Conservation (phyloP, 768 basidiomycete genomes). For the Auricularia sp. region DNA sequence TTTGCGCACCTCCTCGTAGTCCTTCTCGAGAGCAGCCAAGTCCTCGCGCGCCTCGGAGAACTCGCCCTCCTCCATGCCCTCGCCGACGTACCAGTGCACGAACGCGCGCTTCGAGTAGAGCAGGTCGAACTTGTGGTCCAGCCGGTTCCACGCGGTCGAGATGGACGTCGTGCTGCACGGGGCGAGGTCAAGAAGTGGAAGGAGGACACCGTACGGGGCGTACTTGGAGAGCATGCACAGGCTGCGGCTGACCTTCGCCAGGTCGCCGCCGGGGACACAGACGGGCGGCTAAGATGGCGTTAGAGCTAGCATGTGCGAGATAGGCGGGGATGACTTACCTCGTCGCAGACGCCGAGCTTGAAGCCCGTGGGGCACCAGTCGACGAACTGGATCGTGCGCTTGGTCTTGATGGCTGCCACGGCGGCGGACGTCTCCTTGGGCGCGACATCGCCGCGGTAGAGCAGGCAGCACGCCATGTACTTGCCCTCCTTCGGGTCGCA, state of each 20-base stretch:
- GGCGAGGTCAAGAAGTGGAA: background rate
- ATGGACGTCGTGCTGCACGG: constrained; percentile 43
- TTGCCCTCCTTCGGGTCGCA: constrained; percentile 73
- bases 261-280: constrained; percentile 63
- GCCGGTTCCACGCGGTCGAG: constrained; percentile 61
- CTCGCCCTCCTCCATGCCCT: constrained; percentile 51
- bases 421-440: constrained; percentile 72
- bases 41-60: constrained; percentile 99
- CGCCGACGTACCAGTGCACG: constrained; percentile 19
- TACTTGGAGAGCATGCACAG: constrained; percentile 68
- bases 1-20: constrained; percentile 76
- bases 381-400: constrained; percentile 69
- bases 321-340: constrained; percentile 16
- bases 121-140: constrained; percentile 72
- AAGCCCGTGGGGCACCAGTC: constrained; percentile 67
- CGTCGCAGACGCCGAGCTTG: constrained; percentile 62
- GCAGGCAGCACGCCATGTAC: constrained; percentile 66
- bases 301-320: background rate
- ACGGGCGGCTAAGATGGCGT: constrained; percentile 43
- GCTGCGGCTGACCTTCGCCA: constrained; percentile 64
- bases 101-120: constrained; percentile 54
- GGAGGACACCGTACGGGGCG: background rate
- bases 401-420: constrained; percentile 64
- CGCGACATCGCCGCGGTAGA: constrained; percentile 69
- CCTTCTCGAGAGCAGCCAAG: constrained; percentile 98